These are phyloP conservation scores for Globisporangium paroecandrum DNA, from an alignment of 352 stramenopile species.

Conservation along the genomic window DNA sequence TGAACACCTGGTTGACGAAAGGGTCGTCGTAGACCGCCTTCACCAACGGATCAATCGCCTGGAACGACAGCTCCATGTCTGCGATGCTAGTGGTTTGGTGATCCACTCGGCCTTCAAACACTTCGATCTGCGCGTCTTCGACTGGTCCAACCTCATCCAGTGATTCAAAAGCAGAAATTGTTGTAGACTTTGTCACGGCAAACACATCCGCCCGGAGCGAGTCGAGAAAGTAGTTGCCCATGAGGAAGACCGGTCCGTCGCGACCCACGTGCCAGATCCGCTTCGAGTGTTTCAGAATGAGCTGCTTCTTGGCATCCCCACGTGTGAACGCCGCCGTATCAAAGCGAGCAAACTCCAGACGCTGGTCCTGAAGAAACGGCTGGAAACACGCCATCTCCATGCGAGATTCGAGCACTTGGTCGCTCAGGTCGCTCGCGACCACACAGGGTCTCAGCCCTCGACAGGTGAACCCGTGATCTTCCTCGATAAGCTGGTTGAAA, in stretches of 20 bases:
- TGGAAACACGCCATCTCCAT: slow-evolving; percentile 61
- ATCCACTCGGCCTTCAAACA: slow-evolving; percentile 50
- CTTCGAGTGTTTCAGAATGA: slow-evolving; percentile 32
- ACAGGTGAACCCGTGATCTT: slow-evolving; percentile 20
- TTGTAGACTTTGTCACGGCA: slow-evolving; percentile 24
- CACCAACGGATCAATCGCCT: slow-evolving; percentile 19
- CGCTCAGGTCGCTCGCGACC: slow-evolving; percentile 68
- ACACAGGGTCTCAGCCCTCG: slow-evolving; percentile 47
- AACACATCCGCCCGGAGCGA: slow-evolving; percentile 73
- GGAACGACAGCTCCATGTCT: slow-evolving; percentile 48
- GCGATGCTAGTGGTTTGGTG: slow-evolving; percentile 37
- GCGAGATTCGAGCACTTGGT: slow-evolving; percentile 62
- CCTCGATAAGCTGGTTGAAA: slow-evolving; percentile 46
- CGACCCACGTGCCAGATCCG: slow-evolving; percentile 37
- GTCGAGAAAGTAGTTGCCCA: slow-evolving; percentile 84
- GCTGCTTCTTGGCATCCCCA: slow-evolving; percentile 19
- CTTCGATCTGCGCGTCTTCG: background rate
- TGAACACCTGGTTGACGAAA: slow-evolving; percentile 39
- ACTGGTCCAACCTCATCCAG: background rate
- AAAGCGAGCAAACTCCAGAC: slow-evolving; percentile 72
- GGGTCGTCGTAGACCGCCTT: slow-evolving; percentile 35
- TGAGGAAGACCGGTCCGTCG: slow-evolving; percentile 59
- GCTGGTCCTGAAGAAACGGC: slow-evolving; percentile 29
- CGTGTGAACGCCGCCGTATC: slow-evolving; percentile 50
- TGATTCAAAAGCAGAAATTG: background rate